Evolutionary conservation across 805 yeast genomes (phyloP).

Genomic region (Wickerhamiella vanderwaltii): DNA sequence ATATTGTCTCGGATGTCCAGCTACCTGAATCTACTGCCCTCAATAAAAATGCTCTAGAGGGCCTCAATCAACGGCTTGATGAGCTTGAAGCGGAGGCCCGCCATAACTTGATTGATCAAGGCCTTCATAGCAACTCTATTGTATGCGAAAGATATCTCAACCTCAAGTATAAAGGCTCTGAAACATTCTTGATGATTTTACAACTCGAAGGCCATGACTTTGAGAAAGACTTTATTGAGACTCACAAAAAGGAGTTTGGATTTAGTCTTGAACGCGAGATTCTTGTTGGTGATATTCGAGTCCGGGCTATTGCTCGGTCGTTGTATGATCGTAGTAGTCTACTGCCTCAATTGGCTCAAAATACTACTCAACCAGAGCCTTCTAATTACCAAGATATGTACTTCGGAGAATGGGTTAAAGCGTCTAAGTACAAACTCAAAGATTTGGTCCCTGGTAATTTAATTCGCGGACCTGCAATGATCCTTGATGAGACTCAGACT

Average conservation of each 20-base stretch:
- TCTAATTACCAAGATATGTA: slow-evolving; percentile 35
- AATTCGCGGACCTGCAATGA: slow-evolving; percentile 59
- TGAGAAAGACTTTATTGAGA: slow-evolving; percentile 36
- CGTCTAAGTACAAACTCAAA: slow-evolving; percentile 47
- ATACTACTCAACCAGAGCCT: slow-evolving; percentile 8
- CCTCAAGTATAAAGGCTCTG: slow-evolving; percentile 80
- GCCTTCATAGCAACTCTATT: slow-evolving; percentile 37
- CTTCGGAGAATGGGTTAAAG: slow-evolving; percentile 42
- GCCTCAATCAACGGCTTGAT: slow-evolving; percentile 36
- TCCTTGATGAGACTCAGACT: slow-evolving; percentile 74
- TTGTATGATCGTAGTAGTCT: not conserved
- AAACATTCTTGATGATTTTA: slow-evolving; percentile 65
- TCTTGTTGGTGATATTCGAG: slow-evolving; percentile 60
- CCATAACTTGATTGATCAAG: slow-evolving; percentile 38
- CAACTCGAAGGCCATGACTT: slow-evolving; percentile 10
- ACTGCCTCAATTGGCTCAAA: slow-evolving; percentile 4
- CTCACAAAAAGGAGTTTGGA: slow-evolving; percentile 63
- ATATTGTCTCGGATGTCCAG: slow-evolving; percentile 69
- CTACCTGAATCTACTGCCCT: slow-evolving; percentile 49
- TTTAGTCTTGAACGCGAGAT: slow-evolving; percentile 49
- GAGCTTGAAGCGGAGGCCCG: slow-evolving; percentile 35
- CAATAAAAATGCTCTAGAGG: slow-evolving; percentile 23
- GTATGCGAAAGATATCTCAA: slow-evolving; percentile 55
- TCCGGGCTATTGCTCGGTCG: slow-evolving; percentile 57
- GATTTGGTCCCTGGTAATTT: slow-evolving; percentile 41